Evolutionary conservation across 345 rosid species (phyloP).

Genomic region (Syzygium jambos): DNA sequence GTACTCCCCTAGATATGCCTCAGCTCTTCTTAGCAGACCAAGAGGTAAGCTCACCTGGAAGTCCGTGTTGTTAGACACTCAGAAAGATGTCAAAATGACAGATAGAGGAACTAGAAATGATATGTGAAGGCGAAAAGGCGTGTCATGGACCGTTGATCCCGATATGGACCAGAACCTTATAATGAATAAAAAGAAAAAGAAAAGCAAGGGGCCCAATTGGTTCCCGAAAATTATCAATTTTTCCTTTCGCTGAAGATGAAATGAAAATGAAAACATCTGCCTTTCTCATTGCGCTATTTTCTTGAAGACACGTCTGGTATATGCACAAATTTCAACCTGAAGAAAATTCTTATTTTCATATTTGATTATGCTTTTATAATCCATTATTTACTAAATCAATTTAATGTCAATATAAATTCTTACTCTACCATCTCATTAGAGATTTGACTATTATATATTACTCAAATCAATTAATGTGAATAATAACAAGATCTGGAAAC

Average conservation of each 20-base stretch:
- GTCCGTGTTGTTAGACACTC: not conserved
- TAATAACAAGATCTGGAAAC: not conserved
- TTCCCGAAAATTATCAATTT: not conserved
- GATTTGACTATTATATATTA: not conserved
- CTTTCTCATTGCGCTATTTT: not conserved
- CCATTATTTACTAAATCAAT: not conserved
- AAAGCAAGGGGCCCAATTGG: not conserved
- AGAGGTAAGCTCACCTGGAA: slow-evolving; percentile 54
- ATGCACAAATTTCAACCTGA: not conserved
- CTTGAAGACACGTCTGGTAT: not conserved
- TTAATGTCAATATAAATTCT: not conserved
- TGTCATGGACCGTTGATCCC: not conserved
- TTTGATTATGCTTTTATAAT: not conserved
- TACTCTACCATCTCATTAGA: not conserved
- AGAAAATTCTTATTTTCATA: not conserved
- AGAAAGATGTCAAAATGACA: not conserved
- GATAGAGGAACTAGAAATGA: not conserved
- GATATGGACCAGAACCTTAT: not conserved
- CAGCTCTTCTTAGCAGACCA: slow-evolving; percentile 52
- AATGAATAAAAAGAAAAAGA: not conserved
- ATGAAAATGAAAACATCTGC: not conserved
- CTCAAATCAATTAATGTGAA: not conserved
- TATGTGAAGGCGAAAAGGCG: not conserved
- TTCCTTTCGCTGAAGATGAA: not conserved
- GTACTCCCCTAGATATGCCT: slow-evolving; percentile 54